Conservation (phyloP, 1,284 basidiomycete species). For the Gastroboletus turbinatus region DNA sequence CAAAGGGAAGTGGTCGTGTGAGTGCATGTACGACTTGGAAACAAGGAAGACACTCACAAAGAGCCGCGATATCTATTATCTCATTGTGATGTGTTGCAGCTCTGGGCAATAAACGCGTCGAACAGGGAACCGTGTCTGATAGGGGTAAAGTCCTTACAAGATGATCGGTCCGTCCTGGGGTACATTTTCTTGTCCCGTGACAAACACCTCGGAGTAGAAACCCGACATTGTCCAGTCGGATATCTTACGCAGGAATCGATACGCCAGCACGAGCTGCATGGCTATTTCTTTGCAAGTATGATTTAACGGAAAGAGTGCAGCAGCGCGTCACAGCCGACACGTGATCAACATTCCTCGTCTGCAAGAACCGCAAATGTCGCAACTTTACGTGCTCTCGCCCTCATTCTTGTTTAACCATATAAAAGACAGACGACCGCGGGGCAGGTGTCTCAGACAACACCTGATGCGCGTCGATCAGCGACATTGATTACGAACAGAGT, state of each 20-base stretch:
- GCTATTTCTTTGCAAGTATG: background rate
- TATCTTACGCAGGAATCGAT: constrained; percentile 62
- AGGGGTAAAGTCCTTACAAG: constrained; percentile 42
- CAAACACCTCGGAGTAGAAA: constrained; percentile 70
- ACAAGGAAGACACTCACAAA: constrained; percentile 36
- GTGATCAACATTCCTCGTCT: too few relatives aligned
- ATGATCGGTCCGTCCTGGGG: constrained; percentile 58
- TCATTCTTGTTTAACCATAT: background rate
- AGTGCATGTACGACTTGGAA: background rate
- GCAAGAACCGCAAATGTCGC: background rate
- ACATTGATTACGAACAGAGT: constrained; percentile 50
- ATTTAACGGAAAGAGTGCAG: background rate
- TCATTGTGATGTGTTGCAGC: constrained; percentile 69
- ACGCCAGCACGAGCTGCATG: constrained; percentile 54
- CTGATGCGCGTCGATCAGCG: constrained; percentile 82
- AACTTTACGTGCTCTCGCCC: background rate
- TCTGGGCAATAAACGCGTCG: constrained; percentile 31
- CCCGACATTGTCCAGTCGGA: constrained; percentile 63
- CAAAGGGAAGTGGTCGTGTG: background rate
- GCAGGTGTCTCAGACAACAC: constrained; percentile 51
- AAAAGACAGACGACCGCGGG: constrained; percentile 67
- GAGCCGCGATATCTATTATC: constrained; percentile 58
- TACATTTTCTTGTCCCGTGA: constrained; percentile 61
- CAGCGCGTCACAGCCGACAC: too few relatives aligned
- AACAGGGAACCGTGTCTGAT: background rate